phyloP scores from a whole-genome alignment of 2,329 filamentous ascomycete species.

The Alternaria solani region DNA sequence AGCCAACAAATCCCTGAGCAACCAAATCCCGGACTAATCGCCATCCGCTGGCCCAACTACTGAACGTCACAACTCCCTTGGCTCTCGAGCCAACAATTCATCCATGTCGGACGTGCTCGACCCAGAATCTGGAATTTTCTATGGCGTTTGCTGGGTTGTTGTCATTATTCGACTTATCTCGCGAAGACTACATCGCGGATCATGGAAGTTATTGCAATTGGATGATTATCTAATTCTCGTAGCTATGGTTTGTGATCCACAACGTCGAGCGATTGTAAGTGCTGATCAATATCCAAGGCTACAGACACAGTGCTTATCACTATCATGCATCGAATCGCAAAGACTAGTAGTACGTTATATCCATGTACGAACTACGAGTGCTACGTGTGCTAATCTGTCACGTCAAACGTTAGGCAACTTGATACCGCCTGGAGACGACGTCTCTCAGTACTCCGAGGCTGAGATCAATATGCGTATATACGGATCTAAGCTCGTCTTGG shows the following conservation, averaged over 20 bases:
- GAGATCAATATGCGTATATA: conserved; percentile 55
- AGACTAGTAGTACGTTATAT: conserved; percentile 32
- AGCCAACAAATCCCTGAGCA: conserved; percentile 10
- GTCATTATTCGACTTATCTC: conserved; percentile 41
- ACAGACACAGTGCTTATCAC: conserved; percentile 47
- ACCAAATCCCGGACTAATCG: not conserved
- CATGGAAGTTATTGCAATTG: conserved; percentile 43
- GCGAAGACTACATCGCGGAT: conserved; percentile 40
- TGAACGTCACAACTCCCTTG: conserved; percentile 12
- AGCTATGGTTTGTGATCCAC: conserved; percentile 40
- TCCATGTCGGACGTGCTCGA: conserved; percentile 39
- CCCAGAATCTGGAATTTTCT: conserved; percentile 47
- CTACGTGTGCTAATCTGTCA: not conserved
- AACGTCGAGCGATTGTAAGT: not conserved
- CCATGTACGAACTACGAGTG: not conserved
- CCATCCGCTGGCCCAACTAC: not conserved
- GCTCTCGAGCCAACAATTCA: conserved; percentile 9
- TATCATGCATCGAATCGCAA: conserved; percentile 43
- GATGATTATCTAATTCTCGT: conserved; percentile 50
- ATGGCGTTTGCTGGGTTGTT: conserved; percentile 45
- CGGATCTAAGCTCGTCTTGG: conserved; percentile 65
- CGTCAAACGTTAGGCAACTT: conserved; percentile 34
- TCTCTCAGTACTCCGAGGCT: conserved; percentile 42
- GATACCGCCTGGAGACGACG: conserved; percentile 44
- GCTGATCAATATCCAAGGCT: conserved; percentile 26